Base-by-base conservation (phyloP, 108 stramenopile genomes). In the Skeletonema menzelii region DNA sequence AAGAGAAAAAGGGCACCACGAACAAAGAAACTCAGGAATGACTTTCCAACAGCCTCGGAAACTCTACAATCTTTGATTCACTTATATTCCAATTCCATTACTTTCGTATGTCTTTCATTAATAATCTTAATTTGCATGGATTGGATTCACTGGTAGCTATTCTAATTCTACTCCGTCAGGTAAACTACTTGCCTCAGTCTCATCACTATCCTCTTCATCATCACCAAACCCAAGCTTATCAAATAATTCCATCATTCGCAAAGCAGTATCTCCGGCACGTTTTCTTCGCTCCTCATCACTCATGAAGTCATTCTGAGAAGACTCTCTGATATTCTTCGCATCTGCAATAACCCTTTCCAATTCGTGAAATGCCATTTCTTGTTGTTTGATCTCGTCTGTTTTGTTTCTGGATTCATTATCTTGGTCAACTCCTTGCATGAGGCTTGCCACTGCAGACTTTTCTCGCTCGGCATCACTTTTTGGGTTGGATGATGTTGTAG, bases 221-320 rank as follows among this genome's bases (percentile, higher is more conserved):
- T 87, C 84, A 40, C 90, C 89, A 35, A 86, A 68, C 67, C 87
- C 91, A 62, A 92, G 70, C 55, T 75, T 68, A 11, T 84, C 84
- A 85, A 95, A 87, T 38, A 95, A 47, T 58, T 85, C 88, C 77
- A 91, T 87, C 62, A 95, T 62, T 7, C 82, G 47, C 78, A 88
- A 63, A n/a, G 94, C 94, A 28, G 90, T 87, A 69, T 88, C 82
- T n/a, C 85, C 87, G 10, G 94, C 94, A 37, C 80, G 64, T 26
- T 83, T 69, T 56, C 94, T 67, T 59, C 94, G 82, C 69, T 92
- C 90, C 17, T 91, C 86, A 59, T 92, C 94, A 10, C 91, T 64
- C 49, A 92, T 59, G 14, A 60, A 53, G 56, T 90, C 85, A 64
- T 34, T 69, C 63, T 79, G 74, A 15, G 91, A 91, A 17, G 83